Evolutionary conservation across 768 basidiomycete genomes (phyloP).

Genomic region (Mycena amicta): DNA sequence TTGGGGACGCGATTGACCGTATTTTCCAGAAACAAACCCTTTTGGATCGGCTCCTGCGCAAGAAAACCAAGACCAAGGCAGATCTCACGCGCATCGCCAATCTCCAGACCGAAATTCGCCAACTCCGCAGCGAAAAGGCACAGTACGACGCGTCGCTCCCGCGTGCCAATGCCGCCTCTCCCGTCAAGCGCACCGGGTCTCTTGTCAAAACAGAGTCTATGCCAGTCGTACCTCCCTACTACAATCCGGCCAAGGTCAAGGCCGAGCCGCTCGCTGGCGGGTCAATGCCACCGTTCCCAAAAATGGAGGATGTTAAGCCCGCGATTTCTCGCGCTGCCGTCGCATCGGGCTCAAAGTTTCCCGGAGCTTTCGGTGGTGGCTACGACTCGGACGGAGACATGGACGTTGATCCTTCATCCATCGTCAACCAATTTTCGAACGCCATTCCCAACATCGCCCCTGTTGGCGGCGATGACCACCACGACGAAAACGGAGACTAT

Average conservation of each 20-base stretch:
- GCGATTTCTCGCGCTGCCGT: too few species aligned
- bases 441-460: slow-evolving; percentile 30
- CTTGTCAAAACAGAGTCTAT: slow-evolving; percentile 15
- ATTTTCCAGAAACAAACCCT: slow-evolving; percentile 1
- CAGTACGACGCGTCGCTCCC: slow-evolving; percentile 24
- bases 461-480: slow-evolving; percentile 29
- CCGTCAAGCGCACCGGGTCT: slow-evolving; percentile 16
- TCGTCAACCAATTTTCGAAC: slow-evolving; percentile 27
- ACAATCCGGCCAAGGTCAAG: too few species aligned
- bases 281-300: slow-evolving; percentile 6
- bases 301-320: not conserved
- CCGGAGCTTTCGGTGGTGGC: slow-evolving; percentile 9
- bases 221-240: too few species aligned
- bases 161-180: slow-evolving; percentile 11
- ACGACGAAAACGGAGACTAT: slow-evolving; percentile 49
- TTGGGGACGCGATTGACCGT: too few species aligned
- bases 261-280: too few species aligned
- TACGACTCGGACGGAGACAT: slow-evolving; percentile 24
- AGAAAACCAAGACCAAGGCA: slow-evolving; percentile 24
- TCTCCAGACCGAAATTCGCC: slow-evolving; percentile 12
- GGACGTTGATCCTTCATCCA: slow-evolving; percentile 17
- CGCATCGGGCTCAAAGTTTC: slow-evolving; percentile 26
- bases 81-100: slow-evolving; percentile 21
- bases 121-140: slow-evolving; percentile 18
- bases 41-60: slow-evolving; percentile 15